Evolutionary conservation across 225 moss, liverwort and hornwort genomes (phyloP).

Genomic region (Sphagnum tenellum): DNA sequence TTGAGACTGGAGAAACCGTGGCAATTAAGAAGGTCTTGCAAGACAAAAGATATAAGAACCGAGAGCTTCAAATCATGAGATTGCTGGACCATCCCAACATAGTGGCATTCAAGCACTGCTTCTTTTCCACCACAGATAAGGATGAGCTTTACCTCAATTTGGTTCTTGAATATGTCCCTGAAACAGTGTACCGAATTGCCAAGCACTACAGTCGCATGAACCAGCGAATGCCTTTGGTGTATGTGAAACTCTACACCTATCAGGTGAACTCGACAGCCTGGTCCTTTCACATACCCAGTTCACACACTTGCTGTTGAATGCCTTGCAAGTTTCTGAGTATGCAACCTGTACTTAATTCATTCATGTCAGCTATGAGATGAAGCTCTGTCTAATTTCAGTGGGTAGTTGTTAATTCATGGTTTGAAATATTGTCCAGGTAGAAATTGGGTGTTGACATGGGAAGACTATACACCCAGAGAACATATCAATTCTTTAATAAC

Average conservation of each 20-base stretch:
- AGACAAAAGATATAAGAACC: conserved; percentile 51
- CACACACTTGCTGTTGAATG: too few relatives aligned
- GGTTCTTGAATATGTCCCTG: conserved; percentile 51
- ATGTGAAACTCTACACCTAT: conserved; percentile 50
- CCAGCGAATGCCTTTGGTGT: conserved; percentile 51
- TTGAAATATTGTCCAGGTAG: too few relatives aligned
- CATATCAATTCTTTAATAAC: too few relatives aligned
- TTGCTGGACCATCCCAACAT: conserved; percentile 52
- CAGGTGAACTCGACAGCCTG: conserved; percentile 16
- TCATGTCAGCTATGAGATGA: too few relatives aligned
- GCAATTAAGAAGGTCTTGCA: conserved; percentile 56
- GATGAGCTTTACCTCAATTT: conserved; percentile 54
- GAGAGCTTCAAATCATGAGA: conserved; percentile 55
- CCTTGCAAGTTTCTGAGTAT: too few relatives aligned
- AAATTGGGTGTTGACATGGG: too few relatives aligned
- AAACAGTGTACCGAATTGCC: conserved; percentile 51
- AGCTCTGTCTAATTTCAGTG: too few relatives aligned
- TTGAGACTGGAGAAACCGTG: conserved; percentile 55
- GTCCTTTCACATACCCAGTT: too few relatives aligned
- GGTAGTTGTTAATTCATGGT: too few relatives aligned
- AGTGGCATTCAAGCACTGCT: conserved; percentile 52
- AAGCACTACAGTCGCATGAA: conserved; percentile 62
- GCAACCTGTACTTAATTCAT: too few relatives aligned
- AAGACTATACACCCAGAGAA: too few relatives aligned
- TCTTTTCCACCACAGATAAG: conserved; percentile 52